Conservation (phyloP, 345 rosid species). For the Pugionium cornutum region DNA sequence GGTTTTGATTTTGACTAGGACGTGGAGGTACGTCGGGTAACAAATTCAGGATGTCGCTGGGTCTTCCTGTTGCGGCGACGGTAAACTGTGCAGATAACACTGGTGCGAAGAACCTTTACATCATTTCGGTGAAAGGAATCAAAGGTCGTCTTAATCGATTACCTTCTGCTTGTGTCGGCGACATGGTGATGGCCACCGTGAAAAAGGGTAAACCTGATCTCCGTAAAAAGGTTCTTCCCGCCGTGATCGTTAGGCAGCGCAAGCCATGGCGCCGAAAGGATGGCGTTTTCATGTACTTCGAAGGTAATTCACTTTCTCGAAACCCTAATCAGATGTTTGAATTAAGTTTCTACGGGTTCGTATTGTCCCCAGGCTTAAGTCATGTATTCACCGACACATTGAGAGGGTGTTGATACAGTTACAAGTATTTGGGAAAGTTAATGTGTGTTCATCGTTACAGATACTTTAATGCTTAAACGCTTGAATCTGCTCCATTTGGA, state of each 20-base stretch:
- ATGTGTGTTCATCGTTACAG: conserved; percentile 61
- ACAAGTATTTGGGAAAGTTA: conserved; percentile 56
- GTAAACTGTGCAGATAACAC: conserved; percentile 98
- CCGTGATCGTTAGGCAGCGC: not conserved
- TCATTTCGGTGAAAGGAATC: conserved; percentile 91
- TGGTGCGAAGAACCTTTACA: conserved; percentile 92
- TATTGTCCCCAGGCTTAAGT: conserved; percentile 29
- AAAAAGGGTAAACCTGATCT: conserved; percentile 97
- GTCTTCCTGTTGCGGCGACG: conserved; percentile 97
- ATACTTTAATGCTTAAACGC: conserved; percentile 42
- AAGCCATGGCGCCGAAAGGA: conserved; percentile 1
- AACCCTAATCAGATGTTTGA: not conserved
- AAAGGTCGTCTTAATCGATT: conserved; percentile 86
- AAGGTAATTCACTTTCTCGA: conserved; percentile 50
- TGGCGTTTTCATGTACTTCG: not conserved
- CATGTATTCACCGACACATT: conserved; percentile 50
- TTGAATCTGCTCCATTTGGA: conserved; percentile 79
- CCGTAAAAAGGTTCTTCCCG: conserved; percentile 50
- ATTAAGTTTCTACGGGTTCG: not conserved
- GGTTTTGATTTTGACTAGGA: conserved; percentile 38
- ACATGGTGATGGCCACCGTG: conserved; percentile 98
- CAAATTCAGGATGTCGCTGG: conserved; percentile 96
- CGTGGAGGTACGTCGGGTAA: conserved; percentile 95
- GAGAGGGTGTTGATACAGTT: conserved; percentile 60
- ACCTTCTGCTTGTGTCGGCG: conserved; percentile 93